Evolutionary conservation across 352 stramenopile species (phyloP).

Genomic region (Phytopythium vexans): DNA sequence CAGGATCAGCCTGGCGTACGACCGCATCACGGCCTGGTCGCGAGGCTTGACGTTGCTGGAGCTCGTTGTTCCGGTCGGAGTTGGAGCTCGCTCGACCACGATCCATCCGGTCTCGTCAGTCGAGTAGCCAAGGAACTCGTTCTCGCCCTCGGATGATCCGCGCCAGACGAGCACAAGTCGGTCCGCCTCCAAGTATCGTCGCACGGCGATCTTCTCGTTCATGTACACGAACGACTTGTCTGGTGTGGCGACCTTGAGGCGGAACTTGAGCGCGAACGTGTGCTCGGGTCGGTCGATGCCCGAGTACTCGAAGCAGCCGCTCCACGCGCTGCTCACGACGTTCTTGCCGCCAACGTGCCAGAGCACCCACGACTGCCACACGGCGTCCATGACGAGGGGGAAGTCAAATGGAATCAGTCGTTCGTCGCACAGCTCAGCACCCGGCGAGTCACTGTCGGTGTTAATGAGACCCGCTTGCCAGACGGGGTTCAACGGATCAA

Average conservation of each 20-base stretch:
- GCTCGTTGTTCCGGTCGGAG: no score
- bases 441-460: neutral
- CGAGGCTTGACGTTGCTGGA: no score
- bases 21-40: constrained; percentile 12
- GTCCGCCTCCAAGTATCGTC: constrained; percentile 1
- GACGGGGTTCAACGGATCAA: no score
- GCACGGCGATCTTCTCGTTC: constrained; percentile 25
- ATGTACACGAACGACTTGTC: constrained; percentile 10
- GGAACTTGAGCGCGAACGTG: constrained; percentile 35
- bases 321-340: constrained; percentile 24
- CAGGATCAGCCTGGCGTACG: constrained; percentile 20
- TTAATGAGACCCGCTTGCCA: no score
- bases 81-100: neutral
- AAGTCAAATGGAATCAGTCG: constrained; percentile 27
- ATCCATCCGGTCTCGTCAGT: constrained; percentile 5
- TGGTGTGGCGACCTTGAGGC: constrained; percentile 4
- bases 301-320: constrained; percentile 21
- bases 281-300: constrained; percentile 23
- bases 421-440: constrained; percentile 18
- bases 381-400: constrained; percentile 19
- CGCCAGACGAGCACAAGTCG: constrained; percentile 4
- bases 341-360: constrained; percentile 28
- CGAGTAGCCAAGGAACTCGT: neutral
- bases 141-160: constrained; percentile 1
- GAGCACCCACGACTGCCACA: constrained; percentile 32